phyloP scores from a whole-genome alignment of 1,284 basidiomycete species.

The Salmacisia buchloeana region DNA sequence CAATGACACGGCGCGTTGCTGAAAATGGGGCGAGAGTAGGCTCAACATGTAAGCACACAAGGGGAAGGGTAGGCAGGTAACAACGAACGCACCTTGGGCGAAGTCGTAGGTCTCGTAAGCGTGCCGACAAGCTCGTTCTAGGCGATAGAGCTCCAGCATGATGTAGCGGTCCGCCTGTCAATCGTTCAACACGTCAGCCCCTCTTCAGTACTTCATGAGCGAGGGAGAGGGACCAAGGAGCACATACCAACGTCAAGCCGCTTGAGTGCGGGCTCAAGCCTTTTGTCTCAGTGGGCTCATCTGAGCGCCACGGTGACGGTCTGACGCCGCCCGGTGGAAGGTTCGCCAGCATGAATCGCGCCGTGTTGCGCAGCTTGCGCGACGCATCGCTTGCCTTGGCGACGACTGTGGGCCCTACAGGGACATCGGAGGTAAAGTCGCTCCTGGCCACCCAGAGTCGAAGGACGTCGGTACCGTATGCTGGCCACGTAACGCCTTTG shows the following conservation, averaged over 20 bases:
- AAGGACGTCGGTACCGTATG: conserved; percentile 79
- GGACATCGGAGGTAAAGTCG: conserved; percentile 82
- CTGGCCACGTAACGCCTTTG: conserved; percentile 67
- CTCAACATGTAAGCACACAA: not conserved
- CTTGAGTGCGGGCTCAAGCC: not conserved
- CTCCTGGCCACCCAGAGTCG: conserved; percentile 87
- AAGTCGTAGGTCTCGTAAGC: conserved; percentile 76
- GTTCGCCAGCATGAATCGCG: conserved; percentile 84
- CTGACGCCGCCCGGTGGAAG: conserved; percentile 17
- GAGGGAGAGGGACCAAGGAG: not conserved
- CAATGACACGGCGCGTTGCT: conserved; percentile 53
- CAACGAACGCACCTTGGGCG: conserved; percentile 63
- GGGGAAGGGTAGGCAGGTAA: not conserved
- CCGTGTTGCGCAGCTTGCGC: conserved; percentile 80
- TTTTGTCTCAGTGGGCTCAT: too few species aligned
- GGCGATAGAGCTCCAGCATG: conserved; percentile 70
- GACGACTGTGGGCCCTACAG: conserved; percentile 74
- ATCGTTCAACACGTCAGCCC: too few species aligned
- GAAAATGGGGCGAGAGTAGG: conserved; percentile 47
- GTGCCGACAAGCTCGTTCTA: conserved; percentile 65
- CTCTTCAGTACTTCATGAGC: too few species aligned
- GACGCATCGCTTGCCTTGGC: conserved; percentile 71
- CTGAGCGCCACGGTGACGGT: not conserved
- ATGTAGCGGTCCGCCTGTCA: conserved; percentile 72
- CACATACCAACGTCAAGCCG: not conserved